Conservation (phyloP, 78 protist genomes). For the Mantamonas sphyraenae region DNA sequence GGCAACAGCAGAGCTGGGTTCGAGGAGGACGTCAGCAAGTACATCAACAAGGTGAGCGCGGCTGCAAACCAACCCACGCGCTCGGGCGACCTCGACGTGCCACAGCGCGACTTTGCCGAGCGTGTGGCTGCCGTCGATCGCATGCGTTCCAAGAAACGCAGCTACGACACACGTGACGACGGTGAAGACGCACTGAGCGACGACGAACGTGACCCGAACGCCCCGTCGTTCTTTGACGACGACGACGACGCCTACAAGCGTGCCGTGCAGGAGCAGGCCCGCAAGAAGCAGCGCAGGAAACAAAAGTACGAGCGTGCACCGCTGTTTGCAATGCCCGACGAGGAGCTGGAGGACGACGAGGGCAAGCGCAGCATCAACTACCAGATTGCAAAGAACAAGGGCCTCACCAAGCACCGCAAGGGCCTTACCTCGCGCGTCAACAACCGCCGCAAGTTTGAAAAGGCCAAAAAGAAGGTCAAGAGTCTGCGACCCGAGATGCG, state of each 20-base stretch:
- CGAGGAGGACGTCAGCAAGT: background rate
- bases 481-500: no score
- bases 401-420: slow-evolving; percentile 18
- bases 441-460: background rate
- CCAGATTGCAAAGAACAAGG: slow-evolving; percentile 32
- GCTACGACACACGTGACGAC: background rate
- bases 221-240: background rate
- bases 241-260: background rate
- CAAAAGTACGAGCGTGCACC: background rate
- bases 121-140: background rate
- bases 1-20: background rate
- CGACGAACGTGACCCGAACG: background rate
- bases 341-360: background rate
- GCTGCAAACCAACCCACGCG: background rate
- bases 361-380: slow-evolving; percentile 27
- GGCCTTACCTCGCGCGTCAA: background rate
- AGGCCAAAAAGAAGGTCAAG: no score
- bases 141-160: background rate
- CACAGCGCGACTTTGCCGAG: background rate
- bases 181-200: background rate
- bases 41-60: background rate
- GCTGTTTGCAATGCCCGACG: no score
- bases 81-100: background rate
- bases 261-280: background rate
- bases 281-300: background rate